phyloP scores from a whole-genome alignment of 768 basidiomycete genomes.

The Amanita rubescens region DNA sequence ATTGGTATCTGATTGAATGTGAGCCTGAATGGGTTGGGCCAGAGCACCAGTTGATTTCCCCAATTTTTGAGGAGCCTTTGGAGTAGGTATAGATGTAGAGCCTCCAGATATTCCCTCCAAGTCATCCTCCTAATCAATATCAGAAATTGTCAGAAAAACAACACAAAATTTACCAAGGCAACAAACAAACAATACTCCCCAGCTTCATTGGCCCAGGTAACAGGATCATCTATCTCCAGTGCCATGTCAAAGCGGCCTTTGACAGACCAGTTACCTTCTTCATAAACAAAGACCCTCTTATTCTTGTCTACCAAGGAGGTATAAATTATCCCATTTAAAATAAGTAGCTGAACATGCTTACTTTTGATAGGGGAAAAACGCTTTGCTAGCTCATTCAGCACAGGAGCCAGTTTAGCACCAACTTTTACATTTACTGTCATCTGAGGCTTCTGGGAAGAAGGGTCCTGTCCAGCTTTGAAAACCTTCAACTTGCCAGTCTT shows the following conservation, averaged over 20 bases:
- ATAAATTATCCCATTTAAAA: neutral
- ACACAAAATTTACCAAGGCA: neutral
- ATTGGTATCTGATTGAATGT: too few species aligned
- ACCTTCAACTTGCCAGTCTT: neutral
- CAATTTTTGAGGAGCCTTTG: neutral
- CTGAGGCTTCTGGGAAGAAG: neutral
- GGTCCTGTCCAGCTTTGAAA: neutral
- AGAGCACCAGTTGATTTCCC: too few species aligned
- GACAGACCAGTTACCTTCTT: slow-evolving; percentile 7
- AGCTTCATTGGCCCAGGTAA: neutral
- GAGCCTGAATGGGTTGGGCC: too few species aligned
- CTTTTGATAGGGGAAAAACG: slow-evolving; percentile 2
- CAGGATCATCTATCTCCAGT: neutral
- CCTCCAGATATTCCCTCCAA: neutral
- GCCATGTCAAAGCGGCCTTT: slow-evolving; percentile 5
- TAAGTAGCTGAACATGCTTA: neutral
- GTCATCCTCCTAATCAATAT: neutral
- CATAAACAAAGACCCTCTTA: slow-evolving; percentile 4
- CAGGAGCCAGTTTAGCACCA: neutral
- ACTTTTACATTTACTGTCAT: neutral
- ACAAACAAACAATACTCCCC: neutral
- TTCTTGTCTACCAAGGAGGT: too few species aligned
- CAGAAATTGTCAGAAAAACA: neutral
- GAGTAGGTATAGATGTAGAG: neutral
- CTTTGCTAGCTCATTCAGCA: neutral